Conservation (phyloP, 1,284 basidiomycete species). For the Lentinula novae-zelandiae region DNA sequence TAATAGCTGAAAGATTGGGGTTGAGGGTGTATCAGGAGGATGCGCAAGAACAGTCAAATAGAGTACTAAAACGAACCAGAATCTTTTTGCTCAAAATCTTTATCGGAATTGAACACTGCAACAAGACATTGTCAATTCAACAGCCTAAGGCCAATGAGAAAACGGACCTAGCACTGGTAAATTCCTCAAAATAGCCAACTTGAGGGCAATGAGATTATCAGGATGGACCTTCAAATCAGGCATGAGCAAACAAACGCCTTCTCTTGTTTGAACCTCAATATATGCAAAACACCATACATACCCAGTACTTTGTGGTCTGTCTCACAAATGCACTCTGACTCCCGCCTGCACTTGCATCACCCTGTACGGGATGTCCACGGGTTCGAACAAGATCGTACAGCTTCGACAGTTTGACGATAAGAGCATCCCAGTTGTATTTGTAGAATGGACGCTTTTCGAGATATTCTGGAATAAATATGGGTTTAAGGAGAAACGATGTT, state of each 20-base stretch:
- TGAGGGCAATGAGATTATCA: constrained; percentile 94
- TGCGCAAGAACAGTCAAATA: background rate
- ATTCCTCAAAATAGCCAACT: constrained; percentile 91
- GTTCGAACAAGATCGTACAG: constrained; percentile 96
- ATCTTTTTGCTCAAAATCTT: constrained; percentile 90
- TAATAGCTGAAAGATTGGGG: constrained; percentile 53
- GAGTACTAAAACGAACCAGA: constrained; percentile 49
- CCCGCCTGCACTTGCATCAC: constrained; percentile 92
- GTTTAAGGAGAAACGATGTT: constrained; percentile 63
- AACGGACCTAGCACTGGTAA: constrained; percentile 83
- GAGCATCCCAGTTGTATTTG: constrained; percentile 88
- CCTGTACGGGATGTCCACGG: constrained; percentile 89
- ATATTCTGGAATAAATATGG: constrained; percentile 84
- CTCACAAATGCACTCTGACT: constrained; percentile 95
- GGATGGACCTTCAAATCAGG: constrained; percentile 66
- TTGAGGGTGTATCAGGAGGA: background rate
- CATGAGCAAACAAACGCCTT: background rate
- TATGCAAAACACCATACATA: constrained; percentile 28
- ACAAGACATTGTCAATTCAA: background rate
- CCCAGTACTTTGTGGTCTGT: constrained; percentile 99
- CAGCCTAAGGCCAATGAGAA: background rate
- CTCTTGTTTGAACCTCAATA: background rate
- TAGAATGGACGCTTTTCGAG: constrained; percentile 96
- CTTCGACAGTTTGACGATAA: constrained; percentile 96
- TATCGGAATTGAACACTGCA: constrained; percentile 91